Evolutionary conservation across 306 rosid species (phyloP).

Genomic region (Leucaena leucocephala): DNA sequence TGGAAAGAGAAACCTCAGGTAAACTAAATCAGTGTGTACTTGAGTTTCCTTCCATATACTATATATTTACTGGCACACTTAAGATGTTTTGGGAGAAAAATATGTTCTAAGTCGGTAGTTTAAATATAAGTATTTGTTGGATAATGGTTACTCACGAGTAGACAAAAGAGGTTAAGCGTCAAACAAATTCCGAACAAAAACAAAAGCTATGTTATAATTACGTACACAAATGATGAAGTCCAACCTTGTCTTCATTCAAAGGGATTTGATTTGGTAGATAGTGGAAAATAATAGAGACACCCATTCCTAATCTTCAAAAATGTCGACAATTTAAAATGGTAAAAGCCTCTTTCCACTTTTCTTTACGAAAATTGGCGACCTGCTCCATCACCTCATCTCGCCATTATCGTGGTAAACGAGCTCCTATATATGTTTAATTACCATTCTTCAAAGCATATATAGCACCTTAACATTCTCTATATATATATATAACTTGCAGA

Average conservation of each 20-base stretch:
- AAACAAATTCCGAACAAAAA: not conserved
- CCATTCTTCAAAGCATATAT: not conserved
- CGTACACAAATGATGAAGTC: not conserved
- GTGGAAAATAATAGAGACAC: not conserved
- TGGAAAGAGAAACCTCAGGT: not conserved
- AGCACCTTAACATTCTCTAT: not conserved
- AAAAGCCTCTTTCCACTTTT: not conserved
- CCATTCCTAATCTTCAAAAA: not conserved
- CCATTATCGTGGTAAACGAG: conserved; percentile 6
- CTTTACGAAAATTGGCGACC: not conserved
- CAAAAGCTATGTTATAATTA: not conserved
- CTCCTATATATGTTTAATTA: not conserved
- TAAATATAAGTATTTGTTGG: not conserved
- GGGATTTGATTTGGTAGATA: not conserved
- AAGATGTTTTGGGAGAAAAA: not conserved
- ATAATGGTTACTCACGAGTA: not conserved
- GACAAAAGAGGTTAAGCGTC: not conserved
- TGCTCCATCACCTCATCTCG: not conserved
- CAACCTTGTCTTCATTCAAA: not conserved
- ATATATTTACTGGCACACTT: not conserved
- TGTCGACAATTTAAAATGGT: not conserved
- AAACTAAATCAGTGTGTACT: not conserved
- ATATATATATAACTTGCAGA: not conserved
- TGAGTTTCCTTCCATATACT: not conserved
- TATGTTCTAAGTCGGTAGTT: not conserved